Conservation (phyloP, 768 basidiomycete genomes). For the Galerina sulciceps region DNA sequence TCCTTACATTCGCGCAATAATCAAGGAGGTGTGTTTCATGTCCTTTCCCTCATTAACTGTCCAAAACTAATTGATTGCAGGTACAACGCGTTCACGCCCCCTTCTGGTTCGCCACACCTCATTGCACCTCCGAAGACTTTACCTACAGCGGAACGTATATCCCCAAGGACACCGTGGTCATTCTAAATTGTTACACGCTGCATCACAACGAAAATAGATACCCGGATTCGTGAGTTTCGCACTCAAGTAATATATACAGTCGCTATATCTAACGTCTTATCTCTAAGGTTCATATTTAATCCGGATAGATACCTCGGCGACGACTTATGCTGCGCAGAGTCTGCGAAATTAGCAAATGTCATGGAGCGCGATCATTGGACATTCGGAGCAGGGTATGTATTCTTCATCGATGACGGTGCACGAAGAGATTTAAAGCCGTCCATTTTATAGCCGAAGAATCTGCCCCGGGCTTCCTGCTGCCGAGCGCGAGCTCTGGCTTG, state of each 20-base stretch:
- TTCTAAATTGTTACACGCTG: slow-evolving; percentile 42
- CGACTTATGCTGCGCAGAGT: slow-evolving; percentile 36
- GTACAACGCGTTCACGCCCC: slow-evolving; percentile 38
- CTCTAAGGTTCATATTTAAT: slow-evolving; percentile 16
- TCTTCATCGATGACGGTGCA: background rate
- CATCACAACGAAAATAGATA: slow-evolving; percentile 38
- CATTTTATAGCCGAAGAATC: slow-evolving; percentile 33
- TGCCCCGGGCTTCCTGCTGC: slow-evolving; percentile 49
- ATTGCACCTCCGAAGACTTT: slow-evolving; percentile 39
- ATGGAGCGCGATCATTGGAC: slow-evolving; percentile 52
- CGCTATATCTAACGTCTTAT: too few species aligned
- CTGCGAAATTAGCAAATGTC: slow-evolving; percentile 42
- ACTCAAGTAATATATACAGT: slow-evolving; percentile 14
- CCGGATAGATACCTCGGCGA: slow-evolving; percentile 49
- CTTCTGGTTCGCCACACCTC: slow-evolving; percentile 44
- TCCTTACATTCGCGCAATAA: slow-evolving; percentile 26
- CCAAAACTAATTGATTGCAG: slow-evolving; percentile 21
- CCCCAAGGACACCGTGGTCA: slow-evolving; percentile 40
- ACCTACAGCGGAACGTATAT: slow-evolving; percentile 41
- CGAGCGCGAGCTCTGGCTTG: slow-evolving; percentile 48
- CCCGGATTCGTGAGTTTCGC: slow-evolving; percentile 30
- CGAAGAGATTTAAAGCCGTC: background rate
- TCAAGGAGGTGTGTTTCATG: slow-evolving; percentile 22
- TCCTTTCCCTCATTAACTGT: background rate
- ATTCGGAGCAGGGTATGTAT: slow-evolving; percentile 47